Evolutionary conservation across 768 basidiomycete species (phyloP).

Genomic region (Phylloporus rhodoxanthus): DNA sequence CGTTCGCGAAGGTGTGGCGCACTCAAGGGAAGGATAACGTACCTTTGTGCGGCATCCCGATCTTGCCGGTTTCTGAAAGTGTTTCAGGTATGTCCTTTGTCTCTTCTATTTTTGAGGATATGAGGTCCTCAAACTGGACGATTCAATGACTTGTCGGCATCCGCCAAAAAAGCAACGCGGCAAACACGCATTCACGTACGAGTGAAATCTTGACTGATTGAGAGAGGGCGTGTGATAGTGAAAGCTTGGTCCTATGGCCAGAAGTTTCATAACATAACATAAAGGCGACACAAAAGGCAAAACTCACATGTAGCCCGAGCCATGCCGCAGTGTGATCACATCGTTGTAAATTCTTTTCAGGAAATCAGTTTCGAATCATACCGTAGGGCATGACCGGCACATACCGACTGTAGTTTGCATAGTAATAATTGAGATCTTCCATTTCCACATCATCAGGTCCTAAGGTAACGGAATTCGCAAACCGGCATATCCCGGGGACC

Average conservation of each 20-base stretch:
- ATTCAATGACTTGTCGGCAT: background rate
- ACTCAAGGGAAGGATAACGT: slow-evolving; percentile 6
- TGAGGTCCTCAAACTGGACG: slow-evolving; percentile 80
- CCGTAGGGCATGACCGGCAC: slow-evolving; percentile 17
- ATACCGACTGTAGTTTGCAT: slow-evolving; percentile 92
- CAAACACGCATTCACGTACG: slow-evolving; percentile 36
- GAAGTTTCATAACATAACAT: slow-evolving; percentile 6
- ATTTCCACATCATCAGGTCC: slow-evolving; percentile 87
- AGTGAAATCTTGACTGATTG: slow-evolving; percentile 97
- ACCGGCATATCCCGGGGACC: slow-evolving; percentile 1
- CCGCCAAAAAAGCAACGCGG: slow-evolving; percentile 5
- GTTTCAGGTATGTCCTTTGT: slow-evolving; percentile 94
- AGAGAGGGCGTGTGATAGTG: slow-evolving; percentile 88
- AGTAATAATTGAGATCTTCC: slow-evolving; percentile 97
- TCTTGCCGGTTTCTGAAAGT: slow-evolving; percentile 91
- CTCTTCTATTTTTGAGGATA: slow-evolving; percentile 90
- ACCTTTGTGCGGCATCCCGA: slow-evolving; percentile 85
- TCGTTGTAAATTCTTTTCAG: slow-evolving; percentile 85
- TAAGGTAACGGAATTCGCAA: slow-evolving; percentile 25
- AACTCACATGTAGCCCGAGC: slow-evolving; percentile 89
- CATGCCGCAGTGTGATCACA: slow-evolving; percentile 90
- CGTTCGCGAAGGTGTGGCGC: slow-evolving; percentile 9
- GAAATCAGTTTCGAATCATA: slow-evolving; percentile 30
- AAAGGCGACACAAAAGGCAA: slow-evolving; percentile 9
- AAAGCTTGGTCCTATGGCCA: slow-evolving; percentile 80